A percentile compares a stretch with the other conserved stretches of the same genome.
Conservation (phyloP, 2,329 filamentous ascomycete genomes). For the Arthrobotrys megalospora region DNA sequence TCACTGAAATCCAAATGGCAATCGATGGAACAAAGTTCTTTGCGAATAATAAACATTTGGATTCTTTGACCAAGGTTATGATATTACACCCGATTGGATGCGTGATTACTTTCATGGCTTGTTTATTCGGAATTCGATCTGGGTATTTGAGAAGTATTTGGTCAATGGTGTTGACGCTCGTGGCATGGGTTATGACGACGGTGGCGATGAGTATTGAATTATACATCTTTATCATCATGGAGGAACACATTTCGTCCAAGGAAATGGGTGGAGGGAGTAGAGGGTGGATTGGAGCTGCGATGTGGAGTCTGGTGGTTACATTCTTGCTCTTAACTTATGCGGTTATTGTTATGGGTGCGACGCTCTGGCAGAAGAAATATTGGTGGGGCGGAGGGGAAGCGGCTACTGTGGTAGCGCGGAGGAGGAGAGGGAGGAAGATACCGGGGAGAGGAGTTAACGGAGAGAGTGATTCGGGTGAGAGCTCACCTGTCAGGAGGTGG, state of each 20-base stretch:
- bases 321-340: constrained; percentile 35
- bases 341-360: constrained; percentile 19
- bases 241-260: constrained; percentile 39
- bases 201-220: constrained; percentile 49
- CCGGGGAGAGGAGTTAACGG: constrained; percentile 27
- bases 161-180: constrained; percentile 29
- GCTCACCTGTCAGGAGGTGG: constrained; percentile 53
- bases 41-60: constrained; percentile 39
- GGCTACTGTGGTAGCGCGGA: neutral
- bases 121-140: constrained; percentile 38
- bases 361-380: constrained; percentile 44
- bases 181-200: constrained; percentile 15
- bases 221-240: constrained; percentile 38
- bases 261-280: constrained; percentile 46
- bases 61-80: constrained; percentile 54
- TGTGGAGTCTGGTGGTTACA: constrained; percentile 39
- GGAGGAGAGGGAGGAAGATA: constrained; percentile 10
- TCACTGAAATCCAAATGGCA: constrained; percentile 48
- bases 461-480: constrained; percentile 27
- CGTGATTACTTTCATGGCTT: constrained; percentile 32
- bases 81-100: constrained; percentile 44
- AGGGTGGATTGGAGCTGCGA: constrained; percentile 29
- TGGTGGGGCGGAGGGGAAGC: constrained; percentile 28
- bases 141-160: constrained; percentile 34
- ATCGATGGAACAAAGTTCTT: constrained; percentile 55